A percentile compares a stretch with the other conserved stretches of the same genome.
phyloP scores from a whole-genome alignment of 306 rosid species.

The Ammopiptanthus mongolicus region DNA sequence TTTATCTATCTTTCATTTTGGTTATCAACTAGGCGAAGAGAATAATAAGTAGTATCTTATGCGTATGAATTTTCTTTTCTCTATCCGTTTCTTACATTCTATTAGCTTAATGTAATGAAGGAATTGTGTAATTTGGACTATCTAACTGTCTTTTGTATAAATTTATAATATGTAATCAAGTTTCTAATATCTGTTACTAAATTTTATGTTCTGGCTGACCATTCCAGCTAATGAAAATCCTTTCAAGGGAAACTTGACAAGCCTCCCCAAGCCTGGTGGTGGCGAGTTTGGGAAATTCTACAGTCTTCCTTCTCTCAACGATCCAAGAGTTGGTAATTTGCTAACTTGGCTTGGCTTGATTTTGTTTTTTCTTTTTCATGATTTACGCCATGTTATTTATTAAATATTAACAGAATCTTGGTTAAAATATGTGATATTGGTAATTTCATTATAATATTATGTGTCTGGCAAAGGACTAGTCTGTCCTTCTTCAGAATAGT shows the following conservation, averaged over 20 bases:
- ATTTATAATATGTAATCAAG: background rate
- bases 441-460: background rate
- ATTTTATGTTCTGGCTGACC: background rate
- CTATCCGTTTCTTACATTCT: background rate
- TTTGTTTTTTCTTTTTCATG: too few relatives aligned
- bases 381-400: background rate
- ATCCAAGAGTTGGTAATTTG: conserved; percentile 35
- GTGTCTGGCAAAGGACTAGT: background rate
- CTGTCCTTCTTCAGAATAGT: background rate
- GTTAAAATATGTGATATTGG: background rate
- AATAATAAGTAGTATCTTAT: background rate
- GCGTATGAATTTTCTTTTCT: background rate
- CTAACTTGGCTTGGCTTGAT: background rate
- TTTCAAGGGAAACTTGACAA: conserved; percentile 33
- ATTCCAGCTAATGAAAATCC: conserved; percentile 33
- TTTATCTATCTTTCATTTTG: background rate
- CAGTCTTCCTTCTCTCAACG: conserved; percentile 36
- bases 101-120: background rate
- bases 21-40: background rate
- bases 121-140: background rate
- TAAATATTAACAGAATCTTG: background rate
- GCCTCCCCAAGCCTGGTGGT: conserved; percentile 40
- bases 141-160: background rate
- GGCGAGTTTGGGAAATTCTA: conserved; percentile 41
- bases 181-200: conserved; percentile 4